phyloP scores from a whole-genome alignment of 257 asterid genomes.

The Echium plantagineum region DNA sequence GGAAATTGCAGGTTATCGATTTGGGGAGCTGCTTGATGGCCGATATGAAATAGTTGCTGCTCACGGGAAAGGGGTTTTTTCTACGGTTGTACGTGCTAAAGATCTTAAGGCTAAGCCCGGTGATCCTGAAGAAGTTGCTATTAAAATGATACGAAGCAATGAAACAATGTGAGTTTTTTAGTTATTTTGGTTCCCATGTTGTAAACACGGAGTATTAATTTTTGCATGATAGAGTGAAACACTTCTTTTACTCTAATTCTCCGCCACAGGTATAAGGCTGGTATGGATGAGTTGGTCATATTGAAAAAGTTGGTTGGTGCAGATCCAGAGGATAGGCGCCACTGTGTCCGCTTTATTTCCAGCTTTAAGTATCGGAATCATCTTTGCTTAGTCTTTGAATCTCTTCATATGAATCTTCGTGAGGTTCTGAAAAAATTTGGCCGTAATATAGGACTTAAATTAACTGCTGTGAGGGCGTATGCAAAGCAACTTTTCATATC shows the following conservation, averaged over 20 bases:
- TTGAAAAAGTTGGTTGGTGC: slow-evolving; percentile 88
- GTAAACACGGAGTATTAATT: slow-evolving; percentile 4
- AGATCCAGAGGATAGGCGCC: slow-evolving; percentile 93
- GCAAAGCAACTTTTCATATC: slow-evolving; percentile 95
- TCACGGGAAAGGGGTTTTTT: slow-evolving; percentile 97
- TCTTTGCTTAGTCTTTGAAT: slow-evolving; percentile 98
- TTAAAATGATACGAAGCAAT: slow-evolving; percentile 85
- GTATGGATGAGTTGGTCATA: slow-evolving; percentile 90
- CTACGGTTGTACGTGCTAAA: slow-evolving; percentile 92
- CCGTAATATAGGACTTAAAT: slow-evolving; percentile 95
- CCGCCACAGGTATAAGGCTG: slow-evolving; percentile 77
- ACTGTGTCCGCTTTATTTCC: slow-evolving; percentile 89
- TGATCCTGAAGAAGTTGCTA: slow-evolving; percentile 89
- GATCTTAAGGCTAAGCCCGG: slow-evolving; percentile 69
- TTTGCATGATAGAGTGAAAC: background rate
- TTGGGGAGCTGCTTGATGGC: slow-evolving; percentile 88
- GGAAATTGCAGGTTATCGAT: slow-evolving; percentile 58
- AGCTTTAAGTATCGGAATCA: slow-evolving; percentile 96
- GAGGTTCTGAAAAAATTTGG: slow-evolving; percentile 98
- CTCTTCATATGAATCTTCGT: slow-evolving; percentile 99
- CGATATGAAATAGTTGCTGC: slow-evolving; percentile 94
- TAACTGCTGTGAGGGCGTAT: slow-evolving; percentile 93
- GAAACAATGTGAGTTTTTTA: slow-evolving; percentile 67
- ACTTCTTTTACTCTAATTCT: background rate
- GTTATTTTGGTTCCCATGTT: slow-evolving; percentile 10